Evolutionary conservation across 345 rosid genomes (phyloP).

Genomic region (Pistacia integerrima): DNA sequence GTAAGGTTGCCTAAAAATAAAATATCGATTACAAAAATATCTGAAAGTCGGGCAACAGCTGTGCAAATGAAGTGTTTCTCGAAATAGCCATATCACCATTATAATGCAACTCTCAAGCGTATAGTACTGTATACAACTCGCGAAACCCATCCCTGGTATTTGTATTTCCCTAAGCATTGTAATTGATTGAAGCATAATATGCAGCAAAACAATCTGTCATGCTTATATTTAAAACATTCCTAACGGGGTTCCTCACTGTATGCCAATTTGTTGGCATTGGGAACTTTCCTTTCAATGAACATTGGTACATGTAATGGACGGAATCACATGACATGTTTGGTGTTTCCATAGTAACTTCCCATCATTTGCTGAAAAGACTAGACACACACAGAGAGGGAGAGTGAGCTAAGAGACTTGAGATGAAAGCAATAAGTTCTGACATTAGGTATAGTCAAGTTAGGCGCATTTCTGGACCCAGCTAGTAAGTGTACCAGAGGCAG

Average conservation of each 20-base stretch:
- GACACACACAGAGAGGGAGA: neutral
- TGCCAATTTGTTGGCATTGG: neutral
- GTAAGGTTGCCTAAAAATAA: too few species aligned
- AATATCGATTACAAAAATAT: too few species aligned
- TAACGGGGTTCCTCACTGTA: neutral
- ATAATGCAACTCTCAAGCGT: too few species aligned
- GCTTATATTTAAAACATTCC: neutral
- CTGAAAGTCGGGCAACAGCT: too few species aligned
- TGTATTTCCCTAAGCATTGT: neutral
- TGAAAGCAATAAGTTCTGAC: neutral
- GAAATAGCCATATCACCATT: too few species aligned
- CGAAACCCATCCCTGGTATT: too few species aligned
- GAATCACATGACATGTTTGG: conserved; percentile 1
- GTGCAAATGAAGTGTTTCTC: too few species aligned
- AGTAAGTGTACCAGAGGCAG: conserved; percentile 6
- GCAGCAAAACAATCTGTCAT: neutral
- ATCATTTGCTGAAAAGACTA: neutral
- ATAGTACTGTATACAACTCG: too few species aligned
- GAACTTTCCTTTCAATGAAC: neutral
- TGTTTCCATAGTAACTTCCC: neutral
- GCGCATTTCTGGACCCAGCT: neutral
- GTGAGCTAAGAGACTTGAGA: neutral
- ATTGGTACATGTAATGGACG: neutral
- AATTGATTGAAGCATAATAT: neutral
- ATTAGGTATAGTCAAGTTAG: neutral